Percentiles rank a stretch among this genome's conserved stretches.
Conservation (phyloP, 768 basidiomycete genomes). For the Leccinum uliginosum region DNA sequence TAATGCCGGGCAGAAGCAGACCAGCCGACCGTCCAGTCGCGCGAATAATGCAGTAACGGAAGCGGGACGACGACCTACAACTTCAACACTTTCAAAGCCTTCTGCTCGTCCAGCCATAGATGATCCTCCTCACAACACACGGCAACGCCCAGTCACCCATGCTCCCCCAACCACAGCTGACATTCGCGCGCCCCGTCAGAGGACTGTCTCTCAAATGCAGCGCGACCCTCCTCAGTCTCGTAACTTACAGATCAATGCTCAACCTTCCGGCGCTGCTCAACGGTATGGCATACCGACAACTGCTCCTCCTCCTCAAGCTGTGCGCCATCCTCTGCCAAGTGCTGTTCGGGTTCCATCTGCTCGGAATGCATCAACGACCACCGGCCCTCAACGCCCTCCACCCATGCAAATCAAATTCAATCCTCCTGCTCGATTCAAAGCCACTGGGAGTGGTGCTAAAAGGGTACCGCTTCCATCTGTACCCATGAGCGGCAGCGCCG, state of each 20-base stretch:
- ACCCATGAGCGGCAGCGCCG: not conserved
- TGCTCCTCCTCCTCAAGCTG: slow-evolving; percentile 6
- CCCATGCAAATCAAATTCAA: slow-evolving; percentile 21
- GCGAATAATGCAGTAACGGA: slow-evolving; percentile 14
- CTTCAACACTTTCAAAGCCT: slow-evolving; percentile 8
- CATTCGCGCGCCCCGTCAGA: slow-evolving; percentile 14
- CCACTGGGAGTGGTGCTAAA: slow-evolving; percentile 29
- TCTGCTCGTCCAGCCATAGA: slow-evolving; percentile 5
- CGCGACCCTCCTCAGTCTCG: slow-evolving; percentile 15
- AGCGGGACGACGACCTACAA: slow-evolving; percentile 6
- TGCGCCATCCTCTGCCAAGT: slow-evolving; percentile 6
- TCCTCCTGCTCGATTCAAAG: slow-evolving; percentile 22
- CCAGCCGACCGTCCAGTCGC: slow-evolving; percentile 24
- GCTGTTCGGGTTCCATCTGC: slow-evolving; percentile 1
- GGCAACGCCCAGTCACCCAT: slow-evolving; percentile 7
- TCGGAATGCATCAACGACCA: slow-evolving; percentile 2
- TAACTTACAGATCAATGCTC: slow-evolving; percentile 12
- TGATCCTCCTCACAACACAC: not conserved
- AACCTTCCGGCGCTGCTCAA: slow-evolving; percentile 18
- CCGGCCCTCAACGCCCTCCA: slow-evolving; percentile 25
- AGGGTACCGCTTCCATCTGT: slow-evolving; percentile 29
- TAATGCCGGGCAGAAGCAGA: slow-evolving; percentile 13
- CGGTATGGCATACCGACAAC: slow-evolving; percentile 14
- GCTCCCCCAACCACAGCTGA: not conserved
- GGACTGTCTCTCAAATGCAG: slow-evolving; percentile 16